Percentiles rank a stretch among this genome's conserved stretches.
These are phyloP conservation scores for Stylosanthes scabra DNA, from an alignment of 331 rosid genomes.

Conservation along the genomic window DNA sequence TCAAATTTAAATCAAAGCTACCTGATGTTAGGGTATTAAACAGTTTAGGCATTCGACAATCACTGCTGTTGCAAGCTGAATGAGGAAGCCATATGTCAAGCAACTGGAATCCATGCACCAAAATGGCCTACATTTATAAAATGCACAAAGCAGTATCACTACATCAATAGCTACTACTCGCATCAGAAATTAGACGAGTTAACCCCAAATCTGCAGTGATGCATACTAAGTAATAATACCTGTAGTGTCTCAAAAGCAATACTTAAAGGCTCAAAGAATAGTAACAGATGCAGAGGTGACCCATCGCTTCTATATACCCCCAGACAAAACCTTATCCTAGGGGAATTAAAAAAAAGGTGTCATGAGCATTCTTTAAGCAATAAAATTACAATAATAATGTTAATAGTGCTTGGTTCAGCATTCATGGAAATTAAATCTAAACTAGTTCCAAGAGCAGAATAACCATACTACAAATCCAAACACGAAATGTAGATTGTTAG, in stretches of 20 bases:
- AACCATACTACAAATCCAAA: slow-evolving; percentile 1
- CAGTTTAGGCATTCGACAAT: slow-evolving; percentile 63
- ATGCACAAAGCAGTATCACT: slow-evolving; percentile 37
- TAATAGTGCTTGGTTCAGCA: slow-evolving; percentile 8
- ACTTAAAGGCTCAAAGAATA: slow-evolving; percentile 93
- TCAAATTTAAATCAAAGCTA: slow-evolving; percentile 42
- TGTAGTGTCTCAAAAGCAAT: slow-evolving; percentile 92
- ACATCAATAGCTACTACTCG: background rate
- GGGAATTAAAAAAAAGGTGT: slow-evolving; percentile 38
- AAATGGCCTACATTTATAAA: slow-evolving; percentile 74
- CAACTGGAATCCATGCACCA: slow-evolving; percentile 96
- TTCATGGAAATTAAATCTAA: slow-evolving; percentile 21
- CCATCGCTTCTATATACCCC: slow-evolving; percentile 60
- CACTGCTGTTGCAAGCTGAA: slow-evolving; percentile 72
- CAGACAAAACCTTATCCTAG: slow-evolving; percentile 88
- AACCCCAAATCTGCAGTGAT: slow-evolving; percentile 37
- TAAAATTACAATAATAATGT: slow-evolving; percentile 27
- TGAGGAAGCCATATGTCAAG: slow-evolving; percentile 97
- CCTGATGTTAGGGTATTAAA: slow-evolving; percentile 74
- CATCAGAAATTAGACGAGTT: slow-evolving; percentile 9
- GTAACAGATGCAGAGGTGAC: slow-evolving; percentile 73
- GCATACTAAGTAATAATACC: slow-evolving; percentile 54
- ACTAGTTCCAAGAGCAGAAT: background rate
- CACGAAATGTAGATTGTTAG: slow-evolving; percentile 7
- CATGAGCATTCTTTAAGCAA: slow-evolving; percentile 34